Conservation (phyloP, 805 yeast species). For the Brettanomyces bruxellensis region DNA sequence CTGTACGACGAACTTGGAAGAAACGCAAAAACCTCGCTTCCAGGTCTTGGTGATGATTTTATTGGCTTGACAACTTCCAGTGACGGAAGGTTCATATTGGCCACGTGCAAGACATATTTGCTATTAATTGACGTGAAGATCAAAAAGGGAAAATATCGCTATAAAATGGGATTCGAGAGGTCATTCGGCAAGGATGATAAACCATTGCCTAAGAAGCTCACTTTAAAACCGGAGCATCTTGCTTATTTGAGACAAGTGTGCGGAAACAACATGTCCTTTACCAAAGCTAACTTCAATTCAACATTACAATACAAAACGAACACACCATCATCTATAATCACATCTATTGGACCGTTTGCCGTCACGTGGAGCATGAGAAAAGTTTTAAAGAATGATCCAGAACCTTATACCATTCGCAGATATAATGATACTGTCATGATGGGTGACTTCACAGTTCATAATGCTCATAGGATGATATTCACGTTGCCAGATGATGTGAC, state of each 20-base stretch:
- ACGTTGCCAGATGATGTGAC: slow-evolving; percentile 73
- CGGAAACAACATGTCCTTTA: slow-evolving; percentile 44
- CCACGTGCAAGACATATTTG: slow-evolving; percentile 67
- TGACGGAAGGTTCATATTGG: slow-evolving; percentile 75
- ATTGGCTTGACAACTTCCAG: slow-evolving; percentile 61
- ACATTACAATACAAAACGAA: slow-evolving; percentile 51
- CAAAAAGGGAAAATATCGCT: slow-evolving; percentile 51
- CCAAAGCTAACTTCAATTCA: slow-evolving; percentile 70
- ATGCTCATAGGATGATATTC: slow-evolving; percentile 60
- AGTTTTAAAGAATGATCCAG: slow-evolving; percentile 41
- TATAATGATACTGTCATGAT: slow-evolving; percentile 57
- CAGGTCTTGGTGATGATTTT: slow-evolving; percentile 74
- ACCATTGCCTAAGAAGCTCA: slow-evolving; percentile 62
- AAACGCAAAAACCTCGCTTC: slow-evolving; percentile 69
- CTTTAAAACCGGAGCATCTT: slow-evolving; percentile 62
- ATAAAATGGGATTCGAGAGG: slow-evolving; percentile 53
- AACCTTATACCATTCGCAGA: slow-evolving; percentile 54
- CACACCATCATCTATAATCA: slow-evolving; percentile 49
- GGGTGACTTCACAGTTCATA: slow-evolving; percentile 71
- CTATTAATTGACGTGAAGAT: slow-evolving; percentile 60
- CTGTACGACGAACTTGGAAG: slow-evolving; percentile 65
- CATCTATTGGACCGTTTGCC: slow-evolving; percentile 77
- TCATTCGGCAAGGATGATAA: slow-evolving; percentile 56
- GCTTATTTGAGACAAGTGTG: slow-evolving; percentile 49
- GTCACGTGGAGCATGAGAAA: slow-evolving; percentile 70